Base-by-base conservation (phyloP, 495 filamentous ascomycete genomes). In the Xylaria grammica region DNA sequence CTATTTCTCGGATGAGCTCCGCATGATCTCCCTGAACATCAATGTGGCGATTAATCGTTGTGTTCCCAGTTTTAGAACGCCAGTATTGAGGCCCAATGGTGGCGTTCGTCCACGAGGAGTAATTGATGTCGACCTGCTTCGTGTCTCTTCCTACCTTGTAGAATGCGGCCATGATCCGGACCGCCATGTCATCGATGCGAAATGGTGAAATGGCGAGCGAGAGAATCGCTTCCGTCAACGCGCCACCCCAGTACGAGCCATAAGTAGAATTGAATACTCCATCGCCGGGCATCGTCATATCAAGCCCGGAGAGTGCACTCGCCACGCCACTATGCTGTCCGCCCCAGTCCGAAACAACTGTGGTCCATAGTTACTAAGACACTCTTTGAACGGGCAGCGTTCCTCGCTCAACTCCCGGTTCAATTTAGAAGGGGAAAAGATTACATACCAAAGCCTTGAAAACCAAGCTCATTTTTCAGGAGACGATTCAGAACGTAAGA, bases 261-360 rank as follows among this genome's bases (percentile, higher is more conserved):
- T 91, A 83, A n/a, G 77, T 78, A 26, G 58, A 38, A 86, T 87
- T 92, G 6, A 62, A 64, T 5, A 89, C 46, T 15, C 60, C 67
- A 73, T 97, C 93, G 17, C 94, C 94, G 0, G 94, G 94, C 94
- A 97, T 97, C n/a, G 85, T 89, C 91, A 97, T 92, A 70, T 97
- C 94, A 32, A 97, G 79, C 1, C 94, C 94, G 20, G 90, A 86
- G 20, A 97, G 76, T 5, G 93, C 90, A 67, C 89, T 91, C 6
- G 83, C 85, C 0, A 96, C 87, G n/a, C 90, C 90, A 34, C 86
- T 89, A 56, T 93, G 85, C 67, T 97, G 93, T 10, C 92, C 94
- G 13, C 94, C 86, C 94, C 94, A 97, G 73, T 97, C 94, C 1
- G 87, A 89, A 74, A 94, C 89, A 1, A 97, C 90, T 76, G 52